Conservation (phyloP, 2,329 filamentous ascomycete genomes). For the Xylariaceae sp. region DNA sequence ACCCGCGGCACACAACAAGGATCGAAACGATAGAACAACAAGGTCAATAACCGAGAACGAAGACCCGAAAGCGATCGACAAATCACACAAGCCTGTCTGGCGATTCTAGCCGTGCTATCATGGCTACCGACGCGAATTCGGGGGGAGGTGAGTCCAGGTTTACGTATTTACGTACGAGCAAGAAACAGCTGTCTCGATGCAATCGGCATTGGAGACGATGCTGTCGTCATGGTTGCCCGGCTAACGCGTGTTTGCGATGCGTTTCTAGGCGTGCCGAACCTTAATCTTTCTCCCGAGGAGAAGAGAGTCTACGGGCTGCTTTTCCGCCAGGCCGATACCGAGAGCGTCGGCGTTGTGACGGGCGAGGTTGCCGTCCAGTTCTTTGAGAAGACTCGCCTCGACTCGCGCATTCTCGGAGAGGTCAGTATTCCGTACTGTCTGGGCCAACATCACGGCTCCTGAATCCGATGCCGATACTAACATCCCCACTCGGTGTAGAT, state of each 20-base stretch:
- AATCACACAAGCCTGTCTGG: slow-evolving; percentile 5
- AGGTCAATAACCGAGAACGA: background rate
- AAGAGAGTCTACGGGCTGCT: slow-evolving; percentile 90
- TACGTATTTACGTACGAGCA: background rate
- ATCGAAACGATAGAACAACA: background rate
- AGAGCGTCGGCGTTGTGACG: slow-evolving; percentile 87
- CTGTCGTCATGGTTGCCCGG: slow-evolving; percentile 3
- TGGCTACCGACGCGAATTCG: slow-evolving; percentile 29
- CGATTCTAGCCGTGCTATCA: slow-evolving; percentile 29
- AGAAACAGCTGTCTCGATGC: background rate
- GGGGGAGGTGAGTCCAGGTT: slow-evolving; percentile 16
- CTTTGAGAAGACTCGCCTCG: slow-evolving; percentile 91
- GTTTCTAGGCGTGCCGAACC: slow-evolving; percentile 53
- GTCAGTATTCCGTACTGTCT: slow-evolving; percentile 43
- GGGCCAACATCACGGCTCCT: background rate
- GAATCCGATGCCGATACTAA: slow-evolving; percentile 25
- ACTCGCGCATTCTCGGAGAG: slow-evolving; percentile 81
- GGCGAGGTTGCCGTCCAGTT: slow-evolving; percentile 96
- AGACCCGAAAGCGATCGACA: background rate
- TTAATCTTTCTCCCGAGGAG: slow-evolving; percentile 86
- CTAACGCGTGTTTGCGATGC: slow-evolving; percentile 21
- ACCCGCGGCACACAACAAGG: background rate
- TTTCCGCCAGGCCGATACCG: slow-evolving; percentile 87
- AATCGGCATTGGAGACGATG: background rate
- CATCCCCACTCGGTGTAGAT: slow-evolving; percentile 55